Percentiles rank a stretch among this genome's conserved stretches.
Evolutionary conservation across 108 stramenopile species (phyloP).

Genomic region (Skeletonema tropicum): DNA sequence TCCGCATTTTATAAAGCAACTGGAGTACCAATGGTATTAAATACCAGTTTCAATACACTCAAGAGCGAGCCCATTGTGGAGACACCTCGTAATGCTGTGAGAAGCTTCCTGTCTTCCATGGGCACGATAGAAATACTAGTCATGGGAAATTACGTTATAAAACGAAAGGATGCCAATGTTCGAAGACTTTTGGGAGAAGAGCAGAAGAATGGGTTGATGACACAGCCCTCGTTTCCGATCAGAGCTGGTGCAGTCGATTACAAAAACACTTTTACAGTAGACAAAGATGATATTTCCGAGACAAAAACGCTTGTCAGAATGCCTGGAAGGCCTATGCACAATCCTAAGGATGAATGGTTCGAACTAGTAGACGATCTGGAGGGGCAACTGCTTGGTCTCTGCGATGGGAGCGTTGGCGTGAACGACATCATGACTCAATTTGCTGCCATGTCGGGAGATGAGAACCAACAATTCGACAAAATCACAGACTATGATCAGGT

Average conservation of each 20-base stretch:
- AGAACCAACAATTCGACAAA: constrained; percentile 49
- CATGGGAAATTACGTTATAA: constrained; percentile 85
- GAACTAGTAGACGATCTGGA: constrained; percentile 82
- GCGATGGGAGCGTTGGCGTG: constrained; percentile 74
- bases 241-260: constrained; percentile 65
- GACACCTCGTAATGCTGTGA: constrained; percentile 83
- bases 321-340: constrained; percentile 82
- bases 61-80: constrained; percentile 95
- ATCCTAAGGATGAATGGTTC: constrained; percentile 73
- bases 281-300: constrained; percentile 45
- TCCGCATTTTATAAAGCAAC: constrained; percentile 79
- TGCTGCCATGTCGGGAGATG: constrained; percentile 51
- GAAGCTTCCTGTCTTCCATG: constrained; percentile 85
- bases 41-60: constrained; percentile 94
- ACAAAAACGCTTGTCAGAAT: constrained; percentile 74
- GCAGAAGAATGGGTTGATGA: constrained; percentile 48
- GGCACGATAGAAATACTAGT: constrained; percentile 86
- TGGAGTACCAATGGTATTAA: constrained; percentile 95
- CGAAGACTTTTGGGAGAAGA: constrained; percentile 70
- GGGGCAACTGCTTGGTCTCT: constrained; percentile 74
- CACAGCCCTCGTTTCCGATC: constrained; percentile 63
- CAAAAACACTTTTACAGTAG: constrained; percentile 59
- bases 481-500: constrained; percentile 56
- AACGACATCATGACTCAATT: constrained; percentile 81
- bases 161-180: constrained; percentile 69